Evolutionary conservation across 1,284 basidiomycete species (phyloP).

Genomic region (Sanguinoderma infundibulare): DNA sequence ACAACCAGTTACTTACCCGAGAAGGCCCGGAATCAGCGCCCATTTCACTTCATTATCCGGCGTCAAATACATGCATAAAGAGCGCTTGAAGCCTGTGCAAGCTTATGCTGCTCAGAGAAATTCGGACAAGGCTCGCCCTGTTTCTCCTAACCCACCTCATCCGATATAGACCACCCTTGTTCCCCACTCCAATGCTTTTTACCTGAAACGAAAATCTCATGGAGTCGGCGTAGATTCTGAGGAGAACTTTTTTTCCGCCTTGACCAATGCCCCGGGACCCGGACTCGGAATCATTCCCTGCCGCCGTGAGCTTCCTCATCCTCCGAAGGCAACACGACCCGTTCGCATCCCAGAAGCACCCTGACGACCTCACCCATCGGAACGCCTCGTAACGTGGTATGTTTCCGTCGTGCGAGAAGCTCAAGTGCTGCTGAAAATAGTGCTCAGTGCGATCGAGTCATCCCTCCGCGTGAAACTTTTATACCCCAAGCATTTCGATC

Average conservation of each 20-base stretch:
- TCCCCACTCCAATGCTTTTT: neutral
- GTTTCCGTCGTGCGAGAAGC: neutral
- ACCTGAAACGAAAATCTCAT: neutral
- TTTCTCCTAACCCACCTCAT: neutral
- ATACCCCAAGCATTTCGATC: conserved; percentile 3
- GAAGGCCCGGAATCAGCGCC: neutral
- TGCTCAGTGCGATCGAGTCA: conserved; percentile 19
- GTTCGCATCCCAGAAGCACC: conserved; percentile 3
- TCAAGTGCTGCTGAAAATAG: neutral
- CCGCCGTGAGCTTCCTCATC: neutral
- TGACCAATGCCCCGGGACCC: neutral
- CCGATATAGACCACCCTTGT: neutral
- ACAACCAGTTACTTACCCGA: neutral
- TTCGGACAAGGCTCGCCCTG: too few relatives aligned
- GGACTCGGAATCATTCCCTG: conserved; percentile 16
- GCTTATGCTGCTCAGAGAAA: neutral
- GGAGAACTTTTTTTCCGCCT: neutral
- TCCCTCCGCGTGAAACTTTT: conserved; percentile 17
- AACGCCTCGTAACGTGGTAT: conserved; percentile 4
- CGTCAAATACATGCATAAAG: neutral
- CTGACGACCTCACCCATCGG: conserved; percentile 7
- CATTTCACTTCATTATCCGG: neutral
- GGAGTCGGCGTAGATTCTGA: neutral
- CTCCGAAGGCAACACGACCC: neutral
- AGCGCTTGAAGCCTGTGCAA: neutral